These are phyloP conservation scores for Persicaria maculosa DNA, from an alignment of 148 eudicot genomes.

Conservation along the genomic window DNA sequence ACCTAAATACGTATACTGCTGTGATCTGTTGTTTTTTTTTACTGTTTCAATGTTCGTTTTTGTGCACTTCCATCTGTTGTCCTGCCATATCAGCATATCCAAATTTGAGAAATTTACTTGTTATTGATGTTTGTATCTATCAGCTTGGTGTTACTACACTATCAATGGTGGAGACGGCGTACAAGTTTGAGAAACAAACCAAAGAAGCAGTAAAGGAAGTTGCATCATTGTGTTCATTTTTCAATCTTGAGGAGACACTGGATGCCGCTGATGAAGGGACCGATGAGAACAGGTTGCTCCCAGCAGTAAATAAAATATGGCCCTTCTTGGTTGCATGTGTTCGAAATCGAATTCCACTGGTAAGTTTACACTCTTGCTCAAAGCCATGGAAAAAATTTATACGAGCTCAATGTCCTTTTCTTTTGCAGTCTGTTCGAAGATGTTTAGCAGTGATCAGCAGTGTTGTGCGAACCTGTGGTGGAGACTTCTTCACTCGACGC, in stretches of 20 bases:
- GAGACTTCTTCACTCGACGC: slow-evolving; percentile 90
- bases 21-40: too few relatives aligned
- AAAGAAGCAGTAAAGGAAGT: slow-evolving; percentile 48
- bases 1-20: too few relatives aligned
- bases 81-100: background rate
- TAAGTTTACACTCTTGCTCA: slow-evolving; percentile 21
- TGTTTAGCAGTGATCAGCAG: slow-evolving; percentile 51
- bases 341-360: slow-evolving; percentile 65
- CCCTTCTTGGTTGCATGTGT: slow-evolving; percentile 80
- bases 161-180: slow-evolving; percentile 75
- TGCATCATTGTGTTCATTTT: slow-evolving; percentile 42
- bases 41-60: too few relatives aligned
- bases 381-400: background rate
- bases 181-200: slow-evolving; percentile 55
- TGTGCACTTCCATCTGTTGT: background rate
- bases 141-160: slow-evolving; percentile 65
- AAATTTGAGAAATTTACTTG: background rate
- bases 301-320: slow-evolving; percentile 90
- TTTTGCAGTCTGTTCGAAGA: slow-evolving; percentile 56
- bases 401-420: background rate
- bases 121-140: slow-evolving; percentile 5
- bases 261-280: slow-evolving; percentile 59
- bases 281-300: slow-evolving; percentile 80
- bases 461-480: slow-evolving; percentile 62
- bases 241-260: slow-evolving; percentile 50